Conservation (phyloP, 495 filamentous ascomycete species). For the Penicillium lividum region DNA sequence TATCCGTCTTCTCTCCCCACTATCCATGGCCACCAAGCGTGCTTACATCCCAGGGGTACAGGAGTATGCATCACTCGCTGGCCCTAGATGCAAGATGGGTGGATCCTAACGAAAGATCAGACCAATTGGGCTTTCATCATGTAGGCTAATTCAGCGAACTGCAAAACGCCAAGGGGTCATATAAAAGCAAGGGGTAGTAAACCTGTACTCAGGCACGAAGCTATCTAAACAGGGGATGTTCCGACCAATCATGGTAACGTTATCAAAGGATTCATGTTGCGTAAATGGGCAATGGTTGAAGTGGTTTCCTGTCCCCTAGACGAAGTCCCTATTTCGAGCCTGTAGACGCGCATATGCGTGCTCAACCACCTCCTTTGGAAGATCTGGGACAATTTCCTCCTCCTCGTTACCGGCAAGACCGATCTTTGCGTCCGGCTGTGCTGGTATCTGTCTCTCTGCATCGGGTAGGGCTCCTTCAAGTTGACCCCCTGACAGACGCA, state of each 20-base stretch:
- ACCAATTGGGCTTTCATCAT: slow-evolving; percentile 38
- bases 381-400: slow-evolving; percentile 51
- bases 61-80: slow-evolving; percentile 37
- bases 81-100: slow-evolving; percentile 5
- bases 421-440: slow-evolving; percentile 1
- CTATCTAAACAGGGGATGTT: background rate
- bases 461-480: slow-evolving; percentile 26
- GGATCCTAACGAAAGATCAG: slow-evolving; percentile 18
- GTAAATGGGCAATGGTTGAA: background rate
- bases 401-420: slow-evolving; percentile 20
- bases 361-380: slow-evolving; percentile 58
- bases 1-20: slow-evolving; percentile 14
- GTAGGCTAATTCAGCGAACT: slow-evolving; percentile 6
- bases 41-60: slow-evolving; percentile 33
- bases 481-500: slow-evolving; percentile 40
- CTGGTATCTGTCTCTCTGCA: slow-evolving; percentile 7
- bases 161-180: background rate
- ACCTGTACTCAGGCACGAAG: background rate
- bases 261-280: background rate
- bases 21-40: slow-evolving; percentile 14
- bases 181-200: slow-evolving; percentile 2
- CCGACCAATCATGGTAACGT: background rate
- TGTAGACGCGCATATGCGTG: slow-evolving; percentile 47
- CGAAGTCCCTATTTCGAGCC: slow-evolving; percentile 24
- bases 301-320: background rate